Conservation (phyloP, 768 basidiomycete genomes). For the Russula sp. region DNA sequence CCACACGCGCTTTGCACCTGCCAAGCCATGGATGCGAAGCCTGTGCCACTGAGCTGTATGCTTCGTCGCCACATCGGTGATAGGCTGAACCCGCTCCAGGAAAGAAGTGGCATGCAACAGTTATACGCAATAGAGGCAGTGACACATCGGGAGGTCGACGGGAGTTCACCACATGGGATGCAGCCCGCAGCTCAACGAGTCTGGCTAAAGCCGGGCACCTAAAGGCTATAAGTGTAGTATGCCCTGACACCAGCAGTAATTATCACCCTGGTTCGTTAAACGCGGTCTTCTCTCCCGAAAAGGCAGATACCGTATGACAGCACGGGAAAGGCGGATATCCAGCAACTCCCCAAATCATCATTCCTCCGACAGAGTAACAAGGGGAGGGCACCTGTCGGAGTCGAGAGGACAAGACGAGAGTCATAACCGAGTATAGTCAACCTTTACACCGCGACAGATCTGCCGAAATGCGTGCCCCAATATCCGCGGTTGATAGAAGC, state of each 20-base stretch:
- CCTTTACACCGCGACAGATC: background rate
- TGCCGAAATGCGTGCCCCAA: background rate
- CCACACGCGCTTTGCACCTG: background rate
- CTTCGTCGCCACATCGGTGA: background rate
- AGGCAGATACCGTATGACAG: background rate
- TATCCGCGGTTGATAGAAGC: conserved; percentile 8
- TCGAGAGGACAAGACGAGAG: background rate
- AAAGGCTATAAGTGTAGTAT: background rate
- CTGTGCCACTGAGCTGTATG: background rate
- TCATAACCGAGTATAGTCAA: background rate
- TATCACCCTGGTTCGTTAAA: background rate
- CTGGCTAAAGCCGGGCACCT: background rate
- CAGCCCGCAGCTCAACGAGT: background rate
- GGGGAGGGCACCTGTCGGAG: background rate
- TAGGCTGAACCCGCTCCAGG: background rate
- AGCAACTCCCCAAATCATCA: background rate
- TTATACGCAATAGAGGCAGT: background rate
- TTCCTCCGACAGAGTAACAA: background rate
- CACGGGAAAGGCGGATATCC: background rate
- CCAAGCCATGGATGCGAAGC: background rate
- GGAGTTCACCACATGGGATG: too few relatives aligned
- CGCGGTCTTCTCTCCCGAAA: background rate
- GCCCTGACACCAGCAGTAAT: background rate
- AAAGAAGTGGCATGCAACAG: too few relatives aligned
- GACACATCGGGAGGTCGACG: background rate